These are phyloP conservation scores for Solanum acaule DNA, from an alignment of 257 asterid genomes.

Conservation along the genomic window DNA sequence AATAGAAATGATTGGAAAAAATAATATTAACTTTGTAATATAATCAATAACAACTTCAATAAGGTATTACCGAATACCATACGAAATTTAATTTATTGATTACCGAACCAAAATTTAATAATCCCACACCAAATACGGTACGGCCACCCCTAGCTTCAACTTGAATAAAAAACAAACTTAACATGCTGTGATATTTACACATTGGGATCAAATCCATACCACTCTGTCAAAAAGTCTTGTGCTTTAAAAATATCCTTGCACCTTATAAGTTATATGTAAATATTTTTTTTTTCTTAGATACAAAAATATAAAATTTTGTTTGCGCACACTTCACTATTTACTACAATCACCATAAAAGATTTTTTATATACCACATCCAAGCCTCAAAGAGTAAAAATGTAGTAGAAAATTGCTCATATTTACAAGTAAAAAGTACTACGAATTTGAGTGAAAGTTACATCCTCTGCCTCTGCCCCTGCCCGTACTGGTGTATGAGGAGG, in stretches of 20 bases:
- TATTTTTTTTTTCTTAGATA: background rate
- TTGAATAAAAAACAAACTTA: background rate
- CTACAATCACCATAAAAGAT: background rate
- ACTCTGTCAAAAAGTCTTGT: background rate
- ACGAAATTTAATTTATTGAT: too few relatives aligned
- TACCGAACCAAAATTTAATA: too few relatives aligned
- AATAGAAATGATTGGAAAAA: too few relatives aligned
- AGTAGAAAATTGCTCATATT: background rate
- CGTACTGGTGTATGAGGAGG: constrained; percentile 12
- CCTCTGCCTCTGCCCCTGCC: constrained; percentile 13
- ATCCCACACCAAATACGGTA: background rate
- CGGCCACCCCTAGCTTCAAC: background rate
- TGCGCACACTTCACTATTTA: background rate
- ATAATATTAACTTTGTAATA: too few relatives aligned
- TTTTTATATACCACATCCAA: background rate
- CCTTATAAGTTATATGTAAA: too few relatives aligned
- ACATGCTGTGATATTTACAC: background rate
- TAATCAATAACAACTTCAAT: too few relatives aligned
- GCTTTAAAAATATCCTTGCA: background rate
- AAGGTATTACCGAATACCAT: too few relatives aligned
- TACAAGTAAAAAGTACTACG: background rate
- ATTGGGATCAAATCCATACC: background rate
- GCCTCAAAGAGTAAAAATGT: background rate
- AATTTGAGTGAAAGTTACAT: background rate
- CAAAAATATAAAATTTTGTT: background rate